Evolutionary conservation across 2,329 filamentous ascomycete species (phyloP).

Genomic region (Aspergillus aculeatus): DNA sequence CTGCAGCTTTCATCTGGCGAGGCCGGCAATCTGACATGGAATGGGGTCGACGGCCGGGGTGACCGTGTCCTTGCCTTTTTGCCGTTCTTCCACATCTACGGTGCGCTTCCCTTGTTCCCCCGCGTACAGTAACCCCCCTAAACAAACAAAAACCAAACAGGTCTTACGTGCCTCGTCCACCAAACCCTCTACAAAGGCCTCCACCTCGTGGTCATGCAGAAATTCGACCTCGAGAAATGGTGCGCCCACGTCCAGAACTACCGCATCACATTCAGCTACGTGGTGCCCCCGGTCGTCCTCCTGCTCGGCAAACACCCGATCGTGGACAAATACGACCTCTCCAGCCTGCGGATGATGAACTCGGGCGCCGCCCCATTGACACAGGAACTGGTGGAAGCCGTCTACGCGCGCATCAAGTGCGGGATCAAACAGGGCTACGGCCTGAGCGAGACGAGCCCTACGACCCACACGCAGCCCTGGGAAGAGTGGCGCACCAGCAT

Average conservation of each 20-base stretch:
- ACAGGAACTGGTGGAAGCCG: conserved; percentile 71
- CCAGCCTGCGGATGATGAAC: conserved; percentile 76
- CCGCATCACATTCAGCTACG: conserved; percentile 72
- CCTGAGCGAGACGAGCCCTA: conserved; percentile 80
- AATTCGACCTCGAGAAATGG: conserved; percentile 78
- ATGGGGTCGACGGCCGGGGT: conserved; percentile 59
- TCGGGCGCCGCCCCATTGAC: conserved; percentile 85
- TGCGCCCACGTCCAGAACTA: conserved; percentile 74
- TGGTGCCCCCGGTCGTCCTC: conserved; percentile 82
- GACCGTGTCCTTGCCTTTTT: conserved; percentile 77
- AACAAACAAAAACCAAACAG: conserved; percentile 34
- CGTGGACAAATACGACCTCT: conserved; percentile 78
- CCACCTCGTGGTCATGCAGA: conserved; percentile 68
- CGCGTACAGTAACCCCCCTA: conserved; percentile 9
- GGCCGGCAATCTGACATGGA: conserved; percentile 55
- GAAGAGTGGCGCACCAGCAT: conserved; percentile 73
- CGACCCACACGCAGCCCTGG: conserved; percentile 71
- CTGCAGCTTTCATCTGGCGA: conserved; percentile 58
- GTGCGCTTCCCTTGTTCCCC: conserved; percentile 42
- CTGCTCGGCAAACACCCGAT: conserved; percentile 75
- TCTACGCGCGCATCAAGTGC: conserved; percentile 71
- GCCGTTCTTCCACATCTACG: conserved; percentile 91
- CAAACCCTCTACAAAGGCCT: conserved; percentile 65
- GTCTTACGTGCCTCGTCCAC: conserved; percentile 71
- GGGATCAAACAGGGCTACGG: conserved; percentile 93